Percentiles rank a stretch among this genome's conserved stretches.
Evolutionary conservation across 1,284 basidiomycete genomes (phyloP).

Genomic region (Trametes sp.): DNA sequence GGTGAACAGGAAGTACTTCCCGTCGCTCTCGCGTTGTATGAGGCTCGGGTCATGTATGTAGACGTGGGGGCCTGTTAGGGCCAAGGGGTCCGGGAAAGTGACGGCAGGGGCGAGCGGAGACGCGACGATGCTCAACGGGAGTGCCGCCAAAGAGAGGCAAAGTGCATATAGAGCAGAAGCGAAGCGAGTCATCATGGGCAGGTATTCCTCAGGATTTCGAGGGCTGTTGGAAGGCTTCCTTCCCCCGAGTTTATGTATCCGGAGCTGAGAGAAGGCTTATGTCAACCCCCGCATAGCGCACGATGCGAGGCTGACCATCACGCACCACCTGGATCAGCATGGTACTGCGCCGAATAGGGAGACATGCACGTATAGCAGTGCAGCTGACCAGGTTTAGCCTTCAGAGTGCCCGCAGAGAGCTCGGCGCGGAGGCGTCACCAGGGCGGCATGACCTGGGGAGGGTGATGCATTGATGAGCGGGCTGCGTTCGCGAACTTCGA

Average conservation of each 20-base stretch:
- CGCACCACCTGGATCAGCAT: constrained; percentile 2
- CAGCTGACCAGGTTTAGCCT: constrained; percentile 7
- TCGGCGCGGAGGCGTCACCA: background rate
- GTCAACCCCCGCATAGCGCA: background rate
- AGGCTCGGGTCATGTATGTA: constrained; percentile 35
- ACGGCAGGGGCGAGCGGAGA: constrained; percentile 17
- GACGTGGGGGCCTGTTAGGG: constrained; percentile 19
- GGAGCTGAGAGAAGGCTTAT: background rate
- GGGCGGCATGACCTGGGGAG: background rate
- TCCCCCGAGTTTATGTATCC: background rate
- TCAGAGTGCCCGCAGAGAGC: background rate
- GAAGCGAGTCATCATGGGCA: background rate
- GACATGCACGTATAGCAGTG: background rate
- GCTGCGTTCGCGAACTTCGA: background rate
- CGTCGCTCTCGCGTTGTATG: constrained; percentile 29
- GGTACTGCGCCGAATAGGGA: background rate
- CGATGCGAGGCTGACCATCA: constrained; percentile 9
- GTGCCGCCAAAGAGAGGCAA: background rate
- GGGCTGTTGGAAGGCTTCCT: background rate
- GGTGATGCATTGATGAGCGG: background rate
- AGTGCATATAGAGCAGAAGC: background rate
- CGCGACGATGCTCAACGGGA: constrained; percentile 11
- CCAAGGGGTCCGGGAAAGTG: constrained; percentile 28
- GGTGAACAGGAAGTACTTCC: constrained; percentile 35
- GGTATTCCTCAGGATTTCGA: background rate